Evolutionary conservation across 1,284 basidiomycete genomes (phyloP).

Genomic region (Tilletiaria anomala): DNA sequence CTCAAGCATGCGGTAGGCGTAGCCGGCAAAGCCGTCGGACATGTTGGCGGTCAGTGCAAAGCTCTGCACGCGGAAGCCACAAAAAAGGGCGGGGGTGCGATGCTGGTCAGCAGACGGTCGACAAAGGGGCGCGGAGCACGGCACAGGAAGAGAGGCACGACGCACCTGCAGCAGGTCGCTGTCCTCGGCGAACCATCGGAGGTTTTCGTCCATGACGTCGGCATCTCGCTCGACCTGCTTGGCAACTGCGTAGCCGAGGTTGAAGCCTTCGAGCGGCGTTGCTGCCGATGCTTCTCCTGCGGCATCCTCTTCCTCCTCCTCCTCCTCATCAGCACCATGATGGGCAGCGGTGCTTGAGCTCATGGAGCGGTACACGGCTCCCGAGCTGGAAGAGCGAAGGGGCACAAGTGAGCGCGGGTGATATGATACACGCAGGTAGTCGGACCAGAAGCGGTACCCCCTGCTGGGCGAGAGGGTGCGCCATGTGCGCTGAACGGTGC

Average conservation of each 20-base stretch:
- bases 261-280: constrained; percentile 6
- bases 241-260: not conserved
- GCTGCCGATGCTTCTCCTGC: too few relatives aligned
- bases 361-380: too few relatives aligned
- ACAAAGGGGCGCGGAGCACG: not conserved
- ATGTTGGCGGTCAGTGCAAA: constrained; percentile 21
- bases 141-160: not conserved
- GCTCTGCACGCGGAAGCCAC: too few relatives aligned
- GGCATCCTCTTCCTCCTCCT: not conserved
- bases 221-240: constrained; percentile 11
- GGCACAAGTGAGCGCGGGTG: constrained; percentile 24
- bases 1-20: constrained; percentile 16
- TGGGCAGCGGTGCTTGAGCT: too few relatives aligned
- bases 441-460: constrained; percentile 25
- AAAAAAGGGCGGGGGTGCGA: too few relatives aligned
- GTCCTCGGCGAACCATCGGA: constrained; percentile 33
- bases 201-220: constrained; percentile 19
- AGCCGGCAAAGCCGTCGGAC: constrained; percentile 25
- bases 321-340: not conserved
- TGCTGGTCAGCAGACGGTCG: too few relatives aligned
- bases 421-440: constrained; percentile 19
- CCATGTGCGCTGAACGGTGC: not conserved
- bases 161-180: constrained; percentile 23
- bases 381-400: too few relatives aligned
- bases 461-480: not conserved